These are phyloP conservation scores for Xylaria sp. DNA, from an alignment of 2,329 filamentous ascomycete genomes.

Conservation along the genomic window DNA sequence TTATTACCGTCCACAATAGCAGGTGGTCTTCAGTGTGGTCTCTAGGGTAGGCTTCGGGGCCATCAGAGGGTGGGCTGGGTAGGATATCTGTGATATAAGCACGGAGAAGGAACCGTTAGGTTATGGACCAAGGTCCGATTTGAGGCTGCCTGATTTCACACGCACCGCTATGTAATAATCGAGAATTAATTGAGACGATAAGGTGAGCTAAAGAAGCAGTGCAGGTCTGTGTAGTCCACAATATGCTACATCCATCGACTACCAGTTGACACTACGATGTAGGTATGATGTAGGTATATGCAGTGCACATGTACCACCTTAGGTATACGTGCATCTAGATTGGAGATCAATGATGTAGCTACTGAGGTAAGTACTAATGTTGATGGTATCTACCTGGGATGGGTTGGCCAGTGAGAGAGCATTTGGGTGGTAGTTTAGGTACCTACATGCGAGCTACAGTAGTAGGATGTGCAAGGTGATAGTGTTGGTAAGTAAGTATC, in stretches of 20 bases:
- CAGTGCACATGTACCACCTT: slow-evolving; percentile 1
- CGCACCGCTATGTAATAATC: slow-evolving; percentile 16
- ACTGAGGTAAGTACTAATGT: neutral
- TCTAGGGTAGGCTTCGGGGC: slow-evolving; percentile 30
- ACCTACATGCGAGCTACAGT: slow-evolving; percentile 40
- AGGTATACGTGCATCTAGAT: slow-evolving; percentile 12
- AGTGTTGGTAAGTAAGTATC: neutral
- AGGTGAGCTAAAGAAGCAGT: slow-evolving; percentile 31
- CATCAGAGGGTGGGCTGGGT: slow-evolving; percentile 31
- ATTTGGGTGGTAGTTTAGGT: slow-evolving; percentile 31
- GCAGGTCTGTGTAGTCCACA: slow-evolving; percentile 18
- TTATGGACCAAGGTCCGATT: slow-evolving; percentile 37
- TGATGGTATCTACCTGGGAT: slow-evolving; percentile 28
- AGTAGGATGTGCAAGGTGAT: slow-evolving; percentile 10
- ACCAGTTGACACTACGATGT: no score
- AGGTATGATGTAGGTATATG: neutral
- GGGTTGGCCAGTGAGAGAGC: slow-evolving; percentile 16
- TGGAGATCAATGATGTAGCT: slow-evolving; percentile 9
- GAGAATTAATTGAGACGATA: slow-evolving; percentile 24
- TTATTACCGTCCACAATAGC: slow-evolving; percentile 20
- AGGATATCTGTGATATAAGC: slow-evolving; percentile 40
- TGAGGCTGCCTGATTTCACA: slow-evolving; percentile 36
- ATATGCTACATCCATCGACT: neutral
- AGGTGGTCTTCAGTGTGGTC: slow-evolving; percentile 19
- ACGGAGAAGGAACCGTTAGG: slow-evolving; percentile 41